Conservation (phyloP, 495 filamentous ascomycete species). For the Hypoxylon cercidicola region DNA sequence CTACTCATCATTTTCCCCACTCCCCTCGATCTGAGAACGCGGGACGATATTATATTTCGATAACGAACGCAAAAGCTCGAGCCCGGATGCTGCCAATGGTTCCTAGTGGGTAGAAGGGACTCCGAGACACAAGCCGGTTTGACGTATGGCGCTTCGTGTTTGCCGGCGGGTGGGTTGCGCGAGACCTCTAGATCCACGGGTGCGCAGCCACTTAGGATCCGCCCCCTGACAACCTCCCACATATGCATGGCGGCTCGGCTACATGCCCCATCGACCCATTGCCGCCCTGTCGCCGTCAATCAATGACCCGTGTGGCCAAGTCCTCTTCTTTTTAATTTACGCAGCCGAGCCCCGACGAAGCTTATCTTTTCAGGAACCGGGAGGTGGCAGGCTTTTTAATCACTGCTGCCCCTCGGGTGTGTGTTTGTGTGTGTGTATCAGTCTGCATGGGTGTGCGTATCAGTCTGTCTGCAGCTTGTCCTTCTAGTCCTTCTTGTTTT, state of each 20-base stretch:
- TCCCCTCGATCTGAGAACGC: background rate
- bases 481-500: background rate
- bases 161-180: slow-evolving; percentile 39
- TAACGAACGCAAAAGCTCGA: slow-evolving; percentile 1
- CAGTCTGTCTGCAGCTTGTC: slow-evolving; percentile 11
- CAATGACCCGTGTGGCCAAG: slow-evolving; percentile 38
- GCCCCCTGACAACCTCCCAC: slow-evolving; percentile 20
- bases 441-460: slow-evolving; percentile 20
- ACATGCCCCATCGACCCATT: slow-evolving; percentile 32
- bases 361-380: slow-evolving; percentile 24
- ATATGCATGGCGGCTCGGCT: slow-evolving; percentile 40
- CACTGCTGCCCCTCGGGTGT: slow-evolving; percentile 14
- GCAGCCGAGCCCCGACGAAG: slow-evolving; percentile 14
- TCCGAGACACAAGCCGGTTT: slow-evolving; percentile 11
- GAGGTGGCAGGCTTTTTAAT: slow-evolving; percentile 4
- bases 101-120: slow-evolving; percentile 23
- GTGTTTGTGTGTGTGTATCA: slow-evolving; percentile 17
- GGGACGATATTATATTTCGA: slow-evolving; percentile 6
- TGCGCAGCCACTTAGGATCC: slow-evolving; percentile 23
- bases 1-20: slow-evolving; percentile 5
- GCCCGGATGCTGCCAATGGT: slow-evolving; percentile 24
- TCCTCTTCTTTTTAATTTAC: slow-evolving; percentile 13
- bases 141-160: slow-evolving; percentile 45
- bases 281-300: slow-evolving; percentile 25
- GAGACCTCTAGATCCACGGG: slow-evolving; percentile 19